Evolutionary conservation across 306 rosid genomes (phyloP), one percentile per base, ranked within the genome.

Genomic region (Pyrus pyrifolia): DNA sequence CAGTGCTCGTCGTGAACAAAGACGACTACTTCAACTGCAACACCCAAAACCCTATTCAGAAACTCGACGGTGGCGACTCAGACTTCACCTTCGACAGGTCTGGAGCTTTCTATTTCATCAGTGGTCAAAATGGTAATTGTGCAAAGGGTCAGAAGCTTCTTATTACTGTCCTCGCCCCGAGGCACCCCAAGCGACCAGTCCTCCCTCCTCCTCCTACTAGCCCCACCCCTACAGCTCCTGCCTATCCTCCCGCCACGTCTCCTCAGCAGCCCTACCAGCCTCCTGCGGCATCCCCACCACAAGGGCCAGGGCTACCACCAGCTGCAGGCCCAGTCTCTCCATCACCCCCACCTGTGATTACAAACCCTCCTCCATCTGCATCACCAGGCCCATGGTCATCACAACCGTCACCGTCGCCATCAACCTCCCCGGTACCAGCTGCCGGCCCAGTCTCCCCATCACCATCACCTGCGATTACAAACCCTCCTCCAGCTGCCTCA

Each of bases 1-100:
- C 97, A 0, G 98, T 94, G 74, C 70, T 90, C 82, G 83, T 67
- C 62, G 98, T 94, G 87, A 88, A 72, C 85, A 84, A 90, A 44
- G 87, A 90, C 0, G 96, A 86, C 61, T 94, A 72, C 80, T 79
- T 81, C 23, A 86, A 79, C 11, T 94, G 98, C 67, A 82, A 85
- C 82, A 90, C 86, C 68, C 83, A 83, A 55, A 82, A 87, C 45
- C 97, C 98, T 0, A 81, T 86, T 12, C 78, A 82, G 79, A 94
- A 87, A 52, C 74, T 81, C 15, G 91, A 91, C 0, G 94, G 84
- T 75, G 96, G 96, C 27, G 76, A 87, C n/a, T 86, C 95, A 0
- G 82, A 82, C 74, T 87, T 87, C 73, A 86, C 71, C 17, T 35
- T 94, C 4, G 89, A 88, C 29, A 67, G 87, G 14, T 86, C 95